Evolutionary conservation across 805 yeast species (phyloP), one percentile per base, ranked within the genome.

Genomic region (Pichia eremophila): DNA sequence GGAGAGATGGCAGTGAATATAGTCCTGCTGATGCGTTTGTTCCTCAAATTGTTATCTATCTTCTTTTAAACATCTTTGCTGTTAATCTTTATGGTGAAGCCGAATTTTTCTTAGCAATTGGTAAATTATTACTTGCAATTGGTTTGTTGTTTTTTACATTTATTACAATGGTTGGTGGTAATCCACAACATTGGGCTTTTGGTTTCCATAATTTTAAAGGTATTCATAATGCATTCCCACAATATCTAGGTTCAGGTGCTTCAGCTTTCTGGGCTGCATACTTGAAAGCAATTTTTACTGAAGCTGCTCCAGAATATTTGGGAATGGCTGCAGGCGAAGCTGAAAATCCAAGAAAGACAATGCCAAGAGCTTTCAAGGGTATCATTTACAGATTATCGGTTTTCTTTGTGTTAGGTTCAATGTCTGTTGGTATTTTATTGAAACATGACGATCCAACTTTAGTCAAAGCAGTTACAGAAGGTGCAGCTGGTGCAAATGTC

Each of bases 291-390:
- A 70, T 84, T 29, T 87, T 83, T 61, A 83, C 93, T 1, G 57
- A 55, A 14, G 86, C 86, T 4, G 96, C 95, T 0, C 95, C 95
- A 2, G 96, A 88, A 63, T 84, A 85, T 56, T 77, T 88, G 35
- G 75, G 91, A 1, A 81, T 85, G 85, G 79, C 86, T 34, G 95
- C 95, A 3, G 88, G 95, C 42, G 95, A 88, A 61, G 95, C 95
- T 10, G 58, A 54, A 38, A 62, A 63, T 36, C 65, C 66, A 35
- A 73, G 91, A 45, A 75, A 75, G 46, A 79, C 79, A 7, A 67
- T 88, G 60, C 89, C 93, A n/a, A 73, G 72, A 32, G 95, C 95
- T 0, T 85, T 81, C 69, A 81, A 78, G 53, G 83, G 83, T 47
- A 87, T 87, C 17, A 79, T 85, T 51, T 72, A 73, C 57, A 73